A percentile compares a stretch with the other conserved stretches of the same genome.
Evolutionary conservation across 2,329 filamentous ascomycete species (phyloP).

Genomic region (Lojkania enalia): DNA sequence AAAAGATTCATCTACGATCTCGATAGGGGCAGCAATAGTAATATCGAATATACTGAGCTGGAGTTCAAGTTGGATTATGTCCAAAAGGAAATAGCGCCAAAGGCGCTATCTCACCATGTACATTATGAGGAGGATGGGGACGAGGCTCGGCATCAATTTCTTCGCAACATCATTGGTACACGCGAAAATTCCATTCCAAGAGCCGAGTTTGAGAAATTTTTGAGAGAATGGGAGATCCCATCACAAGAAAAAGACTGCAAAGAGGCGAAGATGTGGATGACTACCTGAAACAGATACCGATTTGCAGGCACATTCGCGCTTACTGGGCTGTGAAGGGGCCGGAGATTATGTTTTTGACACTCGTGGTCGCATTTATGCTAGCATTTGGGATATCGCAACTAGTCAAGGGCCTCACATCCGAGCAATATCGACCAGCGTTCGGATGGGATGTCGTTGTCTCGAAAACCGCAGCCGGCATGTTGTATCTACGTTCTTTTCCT

Average conservation of each 20-base stretch:
- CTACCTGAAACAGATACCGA: constrained; percentile 52
- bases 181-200: constrained; percentile 50
- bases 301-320: constrained; percentile 53
- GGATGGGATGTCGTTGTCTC: constrained; percentile 61
- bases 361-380: constrained; percentile 54
- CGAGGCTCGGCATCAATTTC: constrained; percentile 55
- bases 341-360: constrained; percentile 53
- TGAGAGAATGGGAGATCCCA: constrained; percentile 54
- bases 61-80: constrained; percentile 59
- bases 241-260: constrained; percentile 54
- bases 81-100: constrained; percentile 55
- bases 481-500: constrained; percentile 63
- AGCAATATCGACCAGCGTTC: constrained; percentile 53
- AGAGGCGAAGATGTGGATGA: constrained; percentile 53
- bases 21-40: constrained; percentile 57
- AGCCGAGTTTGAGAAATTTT: constrained; percentile 51
- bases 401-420: constrained; percentile 55
- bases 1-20: constrained; percentile 57
- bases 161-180: constrained; percentile 55
- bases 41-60: constrained; percentile 57
- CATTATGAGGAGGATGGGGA: constrained; percentile 44
- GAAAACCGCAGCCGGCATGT: constrained; percentile 58
- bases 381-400: constrained; percentile 61
- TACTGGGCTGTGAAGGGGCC: constrained; percentile 62
- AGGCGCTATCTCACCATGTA: constrained; percentile 52